These are phyloP conservation scores for Tuber microsphaerosporum DNA, from an alignment of 495 filamentous ascomycete species.

Conservation along the genomic window DNA sequence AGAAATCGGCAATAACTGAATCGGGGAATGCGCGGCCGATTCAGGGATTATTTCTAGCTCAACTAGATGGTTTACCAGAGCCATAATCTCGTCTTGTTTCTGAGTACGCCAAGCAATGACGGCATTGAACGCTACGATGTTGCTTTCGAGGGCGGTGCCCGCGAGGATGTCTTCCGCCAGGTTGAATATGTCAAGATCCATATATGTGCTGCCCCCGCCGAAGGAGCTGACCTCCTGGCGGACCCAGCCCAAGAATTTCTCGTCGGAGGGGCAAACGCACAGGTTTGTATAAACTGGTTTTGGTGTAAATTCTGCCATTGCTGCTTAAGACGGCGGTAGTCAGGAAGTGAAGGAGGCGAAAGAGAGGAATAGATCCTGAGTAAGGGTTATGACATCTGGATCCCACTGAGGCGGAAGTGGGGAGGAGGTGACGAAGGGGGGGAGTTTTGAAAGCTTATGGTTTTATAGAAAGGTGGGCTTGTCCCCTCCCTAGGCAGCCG, in stretches of 20 bases:
- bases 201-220: not conserved
- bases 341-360: not conserved
- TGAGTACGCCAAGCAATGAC: not conserved
- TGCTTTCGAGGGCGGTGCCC: not conserved
- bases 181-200: not conserved
- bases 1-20: not conserved
- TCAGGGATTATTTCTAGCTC: not conserved
- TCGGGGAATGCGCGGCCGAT: not conserved
- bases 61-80: not conserved
- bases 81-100: not conserved
- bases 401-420: not conserved
- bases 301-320: not conserved
- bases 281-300: not conserved
- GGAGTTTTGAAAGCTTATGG: not conserved
- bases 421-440: too few relatives aligned
- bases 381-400: not conserved
- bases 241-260: not conserved
- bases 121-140: not conserved
- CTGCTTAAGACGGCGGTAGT: not conserved
- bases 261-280: not conserved
- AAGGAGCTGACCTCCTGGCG: not conserved
- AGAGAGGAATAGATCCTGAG: not conserved
- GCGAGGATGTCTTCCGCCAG: not conserved
- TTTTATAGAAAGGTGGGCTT: not conserved
- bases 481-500: not conserved